Conservation (phyloP, 352 stramenopile species). For the Globisporangium radiosum region DNA sequence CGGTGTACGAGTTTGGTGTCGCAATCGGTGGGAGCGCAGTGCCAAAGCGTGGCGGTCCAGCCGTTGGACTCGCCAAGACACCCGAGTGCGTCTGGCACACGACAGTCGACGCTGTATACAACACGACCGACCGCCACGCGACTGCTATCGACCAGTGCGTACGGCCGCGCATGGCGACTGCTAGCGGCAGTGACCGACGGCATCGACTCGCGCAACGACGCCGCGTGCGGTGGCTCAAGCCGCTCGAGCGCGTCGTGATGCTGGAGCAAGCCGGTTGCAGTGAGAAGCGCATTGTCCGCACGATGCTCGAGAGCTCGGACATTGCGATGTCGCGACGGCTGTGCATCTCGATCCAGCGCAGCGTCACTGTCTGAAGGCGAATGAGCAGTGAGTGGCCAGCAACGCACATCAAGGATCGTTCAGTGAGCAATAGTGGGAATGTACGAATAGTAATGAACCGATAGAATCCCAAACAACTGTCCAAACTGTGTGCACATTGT, state of each 20-base stretch:
- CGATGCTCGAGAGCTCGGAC: constrained; percentile 47
- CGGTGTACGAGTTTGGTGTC: constrained; percentile 62
- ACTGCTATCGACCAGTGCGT: background rate
- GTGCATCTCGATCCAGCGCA: constrained; percentile 7
- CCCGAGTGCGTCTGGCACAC: constrained; percentile 39
- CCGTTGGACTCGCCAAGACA: constrained; percentile 37
- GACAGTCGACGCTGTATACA: constrained; percentile 29
- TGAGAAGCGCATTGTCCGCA: constrained; percentile 42
- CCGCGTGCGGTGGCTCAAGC: constrained; percentile 27
- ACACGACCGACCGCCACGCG: constrained; percentile 1
- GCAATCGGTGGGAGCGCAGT: constrained; percentile 43
- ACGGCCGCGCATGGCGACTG: no score
- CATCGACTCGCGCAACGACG: constrained; percentile 6
- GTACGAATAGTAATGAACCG: no score
- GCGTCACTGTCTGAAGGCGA: constrained; percentile 3
- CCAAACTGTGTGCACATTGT: no score
- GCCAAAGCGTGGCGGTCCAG: constrained; percentile 36
- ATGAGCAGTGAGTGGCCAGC: background rate
- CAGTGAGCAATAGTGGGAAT: background rate
- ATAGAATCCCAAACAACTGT: no score
- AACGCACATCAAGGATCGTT: background rate
- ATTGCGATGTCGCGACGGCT: constrained; percentile 45
- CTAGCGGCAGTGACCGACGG: constrained; percentile 2
- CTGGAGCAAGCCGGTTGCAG: constrained; percentile 29
- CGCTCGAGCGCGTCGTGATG: constrained; percentile 21